Base-by-base conservation (phyloP, 2,329 filamentous ascomycete genomes). In the Chrysoporthe cubensis region DNA sequence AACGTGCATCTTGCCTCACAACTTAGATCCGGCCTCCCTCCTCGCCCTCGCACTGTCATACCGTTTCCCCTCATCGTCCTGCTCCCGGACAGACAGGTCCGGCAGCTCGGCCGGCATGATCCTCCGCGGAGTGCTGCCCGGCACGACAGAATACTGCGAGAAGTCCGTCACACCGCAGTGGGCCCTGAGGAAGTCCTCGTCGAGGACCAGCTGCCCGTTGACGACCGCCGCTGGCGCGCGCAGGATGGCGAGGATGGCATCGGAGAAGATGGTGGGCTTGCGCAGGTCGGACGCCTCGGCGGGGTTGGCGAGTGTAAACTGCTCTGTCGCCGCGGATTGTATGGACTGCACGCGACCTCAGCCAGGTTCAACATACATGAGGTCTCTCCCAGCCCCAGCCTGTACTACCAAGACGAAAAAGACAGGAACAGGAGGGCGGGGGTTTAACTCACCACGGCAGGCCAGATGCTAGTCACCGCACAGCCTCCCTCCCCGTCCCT, bases 381-480 rank as follows among this genome's bases (percentile, higher is more conserved):
- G 5, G 9, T 40, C 37, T 40, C 37, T 9, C 26, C 26, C 26
- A 26, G 26, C 37, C 37, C 37, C 37, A 40, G 9, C 37, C 37
- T 40, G 26, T 26, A 26, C 26, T 26, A 26, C 26, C 26, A 26
- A 26, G 26, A 26, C 26, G 26, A 26, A 26, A 26, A 26, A 26
- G 26, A 26, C 26, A 26, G 26, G 26, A 26, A 26, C 26, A 26
- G 37, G 37, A 9, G 6, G 37, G 37, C 37, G 6, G 4, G 37
- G 37, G 37, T 9, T 9, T 6, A 50, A 80, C 88, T 72, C 79
- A 91, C 91, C 42, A 84, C 86, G 4, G 92, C 92, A 13, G 93
- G 93, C 93, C 93, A 97, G 5, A 96, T 85, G 71, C 90, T 92
- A 0, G 90, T 93, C 66, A 96, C 89, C 13, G 91, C 90, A 91